Percentiles rank a stretch among this genome's conserved stretches.
These are phyloP conservation scores for Metschnikowia amazonensis DNA, from an alignment of 805 yeast species.

Conservation along the genomic window DNA sequence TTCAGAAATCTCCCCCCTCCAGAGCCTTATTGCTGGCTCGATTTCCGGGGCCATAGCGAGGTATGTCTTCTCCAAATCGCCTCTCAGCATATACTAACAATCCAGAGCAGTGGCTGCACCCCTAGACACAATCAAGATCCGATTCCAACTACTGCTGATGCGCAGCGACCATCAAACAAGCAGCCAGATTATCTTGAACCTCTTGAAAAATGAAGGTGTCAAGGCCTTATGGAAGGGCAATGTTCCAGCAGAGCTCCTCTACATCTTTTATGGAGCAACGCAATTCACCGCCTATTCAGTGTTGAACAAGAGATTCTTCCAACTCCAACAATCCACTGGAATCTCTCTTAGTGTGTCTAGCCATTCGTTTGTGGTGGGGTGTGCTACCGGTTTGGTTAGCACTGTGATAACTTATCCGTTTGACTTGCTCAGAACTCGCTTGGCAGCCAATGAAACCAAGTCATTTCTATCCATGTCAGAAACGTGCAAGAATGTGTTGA, in stretches of 20 bases:
- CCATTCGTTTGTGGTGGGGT: constrained; percentile 62
- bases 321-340: constrained; percentile 21
- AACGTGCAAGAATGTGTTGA: constrained; percentile 25
- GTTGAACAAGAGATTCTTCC: constrained; percentile 43
- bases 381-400: constrained; percentile 71
- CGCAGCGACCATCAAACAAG: constrained; percentile 20
- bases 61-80: constrained; percentile 29
- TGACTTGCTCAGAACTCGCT: constrained; percentile 82
- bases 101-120: constrained; percentile 66
- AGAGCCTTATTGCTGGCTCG: constrained; percentile 68
- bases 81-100: constrained; percentile 25
- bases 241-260: constrained; percentile 84
- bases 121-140: constrained; percentile 70
- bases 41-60: constrained; percentile 36
- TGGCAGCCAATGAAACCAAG: constrained; percentile 58
- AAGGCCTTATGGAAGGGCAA: constrained; percentile 94
- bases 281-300: constrained; percentile 75
- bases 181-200: constrained; percentile 34
- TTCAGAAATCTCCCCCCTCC: constrained; percentile 46
- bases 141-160: constrained; percentile 59
- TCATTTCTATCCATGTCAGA: constrained; percentile 36
- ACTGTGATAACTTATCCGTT: constrained; percentile 80
- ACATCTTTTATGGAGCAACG: constrained; percentile 75
- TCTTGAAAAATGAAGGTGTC: constrained; percentile 63
- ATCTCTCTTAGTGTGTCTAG: constrained; percentile 29